Percentiles rank a stretch among this genome's conserved stretches.
Conservation (phyloP, 2,329 filamentous ascomycete genomes). For the Dryadomyces quercivorus region DNA sequence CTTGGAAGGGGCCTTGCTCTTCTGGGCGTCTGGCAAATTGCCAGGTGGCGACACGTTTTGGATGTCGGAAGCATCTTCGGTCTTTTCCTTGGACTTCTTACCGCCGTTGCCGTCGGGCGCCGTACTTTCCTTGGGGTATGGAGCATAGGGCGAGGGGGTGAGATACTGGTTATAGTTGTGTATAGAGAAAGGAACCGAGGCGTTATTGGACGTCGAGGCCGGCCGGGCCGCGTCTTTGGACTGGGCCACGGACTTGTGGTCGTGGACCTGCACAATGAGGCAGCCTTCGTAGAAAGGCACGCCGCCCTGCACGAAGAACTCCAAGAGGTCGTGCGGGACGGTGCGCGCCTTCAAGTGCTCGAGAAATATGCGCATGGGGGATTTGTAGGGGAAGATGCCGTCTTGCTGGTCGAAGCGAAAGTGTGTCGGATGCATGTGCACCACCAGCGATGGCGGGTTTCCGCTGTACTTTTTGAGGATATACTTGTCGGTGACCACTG, state of each 20-base stretch:
- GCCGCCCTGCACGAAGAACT: conserved; percentile 57
- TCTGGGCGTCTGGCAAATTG: conserved; percentile 31
- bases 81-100: conserved; percentile 23
- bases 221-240: conserved; percentile 46
- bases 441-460: conserved; percentile 64
- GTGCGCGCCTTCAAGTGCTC: conserved; percentile 67
- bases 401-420: conserved; percentile 93
- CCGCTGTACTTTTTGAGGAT: conserved; percentile 67
- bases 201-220: conserved; percentile 44
- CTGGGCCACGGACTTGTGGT: conserved; percentile 58
- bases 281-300: conserved; percentile 89
- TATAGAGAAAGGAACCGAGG: conserved; percentile 64
- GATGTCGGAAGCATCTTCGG: conserved; percentile 29
- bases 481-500: conserved; percentile 62
- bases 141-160: conserved; percentile 75
- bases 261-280: conserved; percentile 86
- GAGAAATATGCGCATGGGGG: conserved; percentile 72
- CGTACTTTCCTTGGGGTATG: conserved; percentile 50
- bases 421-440: conserved; percentile 75
- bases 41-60: conserved; percentile 42
- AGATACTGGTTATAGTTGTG: conserved; percentile 87
- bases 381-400: conserved; percentile 83
- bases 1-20: conserved; percentile 36
- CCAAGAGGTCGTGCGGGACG: conserved; percentile 79
- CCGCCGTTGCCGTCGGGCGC: conserved; percentile 9